These are phyloP conservation scores for Apiotrichum siamense DNA, from an alignment of 1,284 basidiomycete species.

Conservation along the genomic window DNA sequence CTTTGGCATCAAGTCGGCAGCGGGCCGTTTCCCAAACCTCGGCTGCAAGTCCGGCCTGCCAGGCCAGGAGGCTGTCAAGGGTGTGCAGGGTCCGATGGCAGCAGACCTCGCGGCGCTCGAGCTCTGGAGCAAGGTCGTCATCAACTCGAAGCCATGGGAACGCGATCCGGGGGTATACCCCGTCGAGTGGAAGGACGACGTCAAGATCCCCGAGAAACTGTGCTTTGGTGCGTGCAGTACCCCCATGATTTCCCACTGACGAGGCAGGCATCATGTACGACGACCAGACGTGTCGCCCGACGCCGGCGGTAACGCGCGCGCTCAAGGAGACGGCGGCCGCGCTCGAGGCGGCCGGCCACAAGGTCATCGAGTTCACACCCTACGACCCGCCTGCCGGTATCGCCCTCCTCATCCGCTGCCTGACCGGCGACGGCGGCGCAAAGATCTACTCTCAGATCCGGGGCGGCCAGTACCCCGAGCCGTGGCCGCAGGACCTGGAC, in stretches of 20 bases:
- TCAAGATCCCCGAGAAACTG: conserved; percentile 58
- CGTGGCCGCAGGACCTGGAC: conserved; percentile 13
- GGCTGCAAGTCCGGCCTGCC: conserved; percentile 57
- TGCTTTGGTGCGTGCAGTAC: conserved; percentile 48
- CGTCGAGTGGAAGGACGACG: conserved; percentile 62
- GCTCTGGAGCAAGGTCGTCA: conserved; percentile 53
- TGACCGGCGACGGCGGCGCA: conserved; percentile 13
- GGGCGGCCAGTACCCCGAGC: conserved; percentile 12
- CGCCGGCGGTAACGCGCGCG: conserved; percentile 64
- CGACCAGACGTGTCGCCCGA: conserved; percentile 58
- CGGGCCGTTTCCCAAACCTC: conserved; percentile 12
- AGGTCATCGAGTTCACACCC: conserved; percentile 48
- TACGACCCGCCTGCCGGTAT: conserved; percentile 10
- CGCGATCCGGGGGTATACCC: conserved; percentile 59
- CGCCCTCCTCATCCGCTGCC: conserved; percentile 1
- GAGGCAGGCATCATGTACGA: conserved; percentile 52
- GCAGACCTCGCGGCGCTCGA: conserved; percentile 56
- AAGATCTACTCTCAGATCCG: conserved; percentile 1
- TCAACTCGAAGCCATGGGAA: conserved; percentile 58
- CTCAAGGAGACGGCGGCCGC: conserved; percentile 57
- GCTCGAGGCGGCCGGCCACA: conserved; percentile 61
- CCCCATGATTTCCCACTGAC: not conserved
- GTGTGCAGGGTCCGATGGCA: conserved; percentile 64
- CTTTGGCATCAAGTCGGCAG: conserved; percentile 13
- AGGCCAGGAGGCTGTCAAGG: conserved; percentile 54